A percentile compares a stretch with the other conserved stretches of the same genome.
Evolutionary conservation across 2,329 filamentous ascomycete genomes (phyloP).

Genomic region (Ceratocystis cacaofunesta): DNA sequence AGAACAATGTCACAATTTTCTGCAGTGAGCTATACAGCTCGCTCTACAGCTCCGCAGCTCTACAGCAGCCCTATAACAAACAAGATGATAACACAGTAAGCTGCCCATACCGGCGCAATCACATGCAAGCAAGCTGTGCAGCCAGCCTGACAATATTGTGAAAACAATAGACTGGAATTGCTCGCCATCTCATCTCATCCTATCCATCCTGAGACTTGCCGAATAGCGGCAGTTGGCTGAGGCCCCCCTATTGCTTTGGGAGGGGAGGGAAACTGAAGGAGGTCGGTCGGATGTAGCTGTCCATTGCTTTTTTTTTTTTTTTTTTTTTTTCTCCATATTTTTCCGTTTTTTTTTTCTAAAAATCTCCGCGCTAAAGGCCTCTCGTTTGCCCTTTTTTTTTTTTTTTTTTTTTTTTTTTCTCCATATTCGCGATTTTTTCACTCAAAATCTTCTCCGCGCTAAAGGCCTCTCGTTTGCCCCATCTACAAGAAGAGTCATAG

Average conservation of each 20-base stretch:
- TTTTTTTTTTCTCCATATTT: not conserved
- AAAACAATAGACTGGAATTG: not conserved
- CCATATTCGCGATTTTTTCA: not conserved
- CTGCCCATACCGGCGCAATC: not conserved
- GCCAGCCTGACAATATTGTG: not conserved
- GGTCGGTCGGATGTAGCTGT: not conserved
- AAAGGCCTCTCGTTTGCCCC: not conserved
- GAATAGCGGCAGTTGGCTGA: not conserved
- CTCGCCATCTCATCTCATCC: too few species aligned
- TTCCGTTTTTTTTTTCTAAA: too few species aligned
- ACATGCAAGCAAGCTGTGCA: not conserved
- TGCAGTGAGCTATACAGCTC: not conserved
- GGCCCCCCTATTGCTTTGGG: not conserved
- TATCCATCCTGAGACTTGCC: not conserved
- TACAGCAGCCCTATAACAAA: not conserved
- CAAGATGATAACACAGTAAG: not conserved
- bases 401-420: not conserved
- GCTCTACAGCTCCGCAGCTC: not conserved
- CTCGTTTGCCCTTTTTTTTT: too few species aligned
- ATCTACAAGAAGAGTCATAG: not conserved
- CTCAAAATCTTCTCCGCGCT: not conserved
- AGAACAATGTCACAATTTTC: not conserved
- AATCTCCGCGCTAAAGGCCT: too few species aligned
- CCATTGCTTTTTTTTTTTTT: not conserved
- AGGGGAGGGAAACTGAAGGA: too few species aligned